Evolutionary conservation across 805 yeast genomes (phyloP), one percentile per base, ranked within the genome.

Genomic region (Saccharomycopsis guyanensis): DNA sequence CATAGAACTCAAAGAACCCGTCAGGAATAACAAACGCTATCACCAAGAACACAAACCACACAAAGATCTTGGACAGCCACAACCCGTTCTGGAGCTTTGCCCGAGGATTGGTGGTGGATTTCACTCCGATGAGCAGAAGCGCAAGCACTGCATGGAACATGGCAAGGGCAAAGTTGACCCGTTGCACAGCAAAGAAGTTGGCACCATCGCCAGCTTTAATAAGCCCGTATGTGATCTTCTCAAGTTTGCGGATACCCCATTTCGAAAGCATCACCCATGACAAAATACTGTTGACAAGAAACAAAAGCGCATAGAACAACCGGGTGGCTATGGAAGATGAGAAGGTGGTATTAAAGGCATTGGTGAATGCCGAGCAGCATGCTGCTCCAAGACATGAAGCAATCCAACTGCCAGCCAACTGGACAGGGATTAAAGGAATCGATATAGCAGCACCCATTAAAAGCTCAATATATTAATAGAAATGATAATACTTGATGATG

Each of bases 251-350:
- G 16, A 82, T 73, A 3, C 91, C 79, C 63, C 84, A 82, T 51
- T 87, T 87, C 15, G 94, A 79, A 46, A 93, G 74, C 66, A 85
- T 86, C n/a, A 87, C 66, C 99, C 99, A 93, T 8, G 97, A 86
- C 13, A 93, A 52, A 24, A 87, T 68, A 19, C 95, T 84, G 66
- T 89, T 91, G 22, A 85, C 50, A 24, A 87, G 66, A 49, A 93
- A 76, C 37, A 89, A 66, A 31, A 81, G 53, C 5, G 97, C 98
- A 64, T 93, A 93, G 39, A 86, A 75, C 24, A 91, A 68, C 59
- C 98, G 75, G 4, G 98, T 91, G 52, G 89, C 81, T 22, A 87
- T 70, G 5, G 89, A 78, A 15, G 93, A 82, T 47, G 82, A 71
- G 57, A 82, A 76, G 22, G 77, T 63, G 2, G 70, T 61, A 40